phyloP scores from a whole-genome alignment of 1,139 yeast genomes.

The Arxiozyma bovina region DNA sequence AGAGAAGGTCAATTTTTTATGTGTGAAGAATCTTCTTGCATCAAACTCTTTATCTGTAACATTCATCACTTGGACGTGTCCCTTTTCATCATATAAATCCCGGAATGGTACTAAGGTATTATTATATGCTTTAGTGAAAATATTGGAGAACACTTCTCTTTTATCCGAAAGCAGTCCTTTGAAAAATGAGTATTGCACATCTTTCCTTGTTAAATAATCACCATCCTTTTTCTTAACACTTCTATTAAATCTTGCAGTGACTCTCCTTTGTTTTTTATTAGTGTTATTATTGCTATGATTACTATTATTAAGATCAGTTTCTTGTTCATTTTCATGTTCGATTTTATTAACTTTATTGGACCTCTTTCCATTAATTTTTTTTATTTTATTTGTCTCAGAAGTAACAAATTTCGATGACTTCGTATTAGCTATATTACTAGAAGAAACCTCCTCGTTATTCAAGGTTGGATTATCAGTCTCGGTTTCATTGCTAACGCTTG shows the following conservation, averaged over 20 bases:
- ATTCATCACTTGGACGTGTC: constrained; percentile 20
- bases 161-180: constrained; percentile 55
- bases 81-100: constrained; percentile 5
- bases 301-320: not conserved
- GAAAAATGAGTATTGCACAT: constrained; percentile 78
- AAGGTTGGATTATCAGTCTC: not conserved
- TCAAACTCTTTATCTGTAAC: constrained; percentile 29
- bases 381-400: not conserved
- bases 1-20: constrained; percentile 59
- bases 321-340: not conserved
- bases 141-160: constrained; percentile 60
- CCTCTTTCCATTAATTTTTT: not conserved
- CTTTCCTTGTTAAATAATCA: constrained; percentile 82
- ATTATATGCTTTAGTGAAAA: constrained; percentile 30
- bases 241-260: constrained; percentile 27
- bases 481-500: not conserved
- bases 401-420: not conserved
- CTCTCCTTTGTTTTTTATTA: constrained; percentile 18
- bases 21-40: constrained; percentile 34
- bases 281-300: not conserved
- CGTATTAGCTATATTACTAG: not conserved
- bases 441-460: not conserved
- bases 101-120: constrained; percentile 17
- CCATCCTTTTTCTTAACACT: constrained; percentile 88
- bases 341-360: not conserved